Percentiles rank a stretch among this genome's conserved stretches.
Conservation (phyloP, 495 filamentous ascomycete genomes). For the Aspergillus egyptiacus region DNA sequence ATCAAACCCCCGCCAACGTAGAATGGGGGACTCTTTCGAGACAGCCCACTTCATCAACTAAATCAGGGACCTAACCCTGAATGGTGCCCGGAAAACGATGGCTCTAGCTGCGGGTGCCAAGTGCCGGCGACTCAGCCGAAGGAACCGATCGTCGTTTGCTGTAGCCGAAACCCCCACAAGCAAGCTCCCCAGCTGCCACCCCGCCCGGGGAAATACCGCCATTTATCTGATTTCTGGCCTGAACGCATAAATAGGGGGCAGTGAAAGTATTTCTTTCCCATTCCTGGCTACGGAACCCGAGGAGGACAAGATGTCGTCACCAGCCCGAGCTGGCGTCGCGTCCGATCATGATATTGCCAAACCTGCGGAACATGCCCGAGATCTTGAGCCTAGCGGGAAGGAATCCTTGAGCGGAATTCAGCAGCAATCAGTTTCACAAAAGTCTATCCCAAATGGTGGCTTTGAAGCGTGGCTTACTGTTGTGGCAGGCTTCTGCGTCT, state of each 20-base stretch:
- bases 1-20: too few species aligned
- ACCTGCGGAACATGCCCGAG: neutral
- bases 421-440: neutral
- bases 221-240: neutral
- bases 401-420: neutral
- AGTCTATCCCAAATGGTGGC: slow-evolving; percentile 24
- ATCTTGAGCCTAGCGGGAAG: neutral
- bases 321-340: neutral
- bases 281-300: neutral
- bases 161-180: slow-evolving; percentile 12
- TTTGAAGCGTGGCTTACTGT: slow-evolving; percentile 26
- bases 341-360: neutral
- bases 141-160: slow-evolving; percentile 18
- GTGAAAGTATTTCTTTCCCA: neutral
- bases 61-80: too few species aligned
- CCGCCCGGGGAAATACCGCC: slow-evolving; percentile 4
- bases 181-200: neutral
- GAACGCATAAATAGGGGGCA: neutral
- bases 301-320: neutral
- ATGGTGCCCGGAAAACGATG: too few species aligned
- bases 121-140: slow-evolving; percentile 21
- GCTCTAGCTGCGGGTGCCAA: too few species aligned
- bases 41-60: too few species aligned
- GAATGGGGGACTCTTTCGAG: too few species aligned
- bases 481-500: slow-evolving; percentile 20